phyloP scores from a whole-genome alignment of 192 early-diverging fungal genomes.

The Ambispora gerdemannii region DNA sequence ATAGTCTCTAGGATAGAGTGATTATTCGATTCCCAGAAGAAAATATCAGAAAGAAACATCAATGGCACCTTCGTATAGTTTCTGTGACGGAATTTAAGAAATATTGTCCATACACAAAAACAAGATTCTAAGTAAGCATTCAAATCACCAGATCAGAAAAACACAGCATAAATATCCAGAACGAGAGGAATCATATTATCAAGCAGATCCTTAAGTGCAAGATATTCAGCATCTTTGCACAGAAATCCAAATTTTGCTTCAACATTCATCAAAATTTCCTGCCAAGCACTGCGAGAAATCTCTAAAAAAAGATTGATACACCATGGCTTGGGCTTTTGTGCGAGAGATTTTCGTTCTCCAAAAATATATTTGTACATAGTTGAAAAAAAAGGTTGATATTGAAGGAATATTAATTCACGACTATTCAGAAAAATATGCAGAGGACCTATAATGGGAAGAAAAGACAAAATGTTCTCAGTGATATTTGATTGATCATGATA shows the following conservation, averaged over 20 bases:
- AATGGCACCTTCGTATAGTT: background rate
- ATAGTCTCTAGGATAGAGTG: background rate
- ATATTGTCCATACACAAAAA: background rate
- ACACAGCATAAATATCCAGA: conserved; percentile 11
- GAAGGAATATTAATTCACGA: background rate
- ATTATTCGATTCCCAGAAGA: too few species aligned
- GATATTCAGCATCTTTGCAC: background rate
- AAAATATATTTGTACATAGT: background rate
- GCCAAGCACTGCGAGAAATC: background rate
- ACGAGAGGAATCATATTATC: background rate
- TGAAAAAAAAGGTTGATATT: background rate
- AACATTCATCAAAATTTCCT: background rate
- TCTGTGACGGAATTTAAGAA: conserved; percentile 1
- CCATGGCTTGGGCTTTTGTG: background rate
- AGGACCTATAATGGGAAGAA: conserved; percentile 2
- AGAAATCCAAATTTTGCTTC: background rate
- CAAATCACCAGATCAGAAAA: background rate
- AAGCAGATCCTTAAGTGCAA: background rate
- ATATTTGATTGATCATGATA: background rate
- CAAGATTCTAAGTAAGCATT: background rate
- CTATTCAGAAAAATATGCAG: background rate
- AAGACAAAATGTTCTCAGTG: background rate
- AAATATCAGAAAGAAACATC: too few species aligned
- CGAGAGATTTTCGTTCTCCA: background rate
- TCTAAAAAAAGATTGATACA: background rate